Conservation (phyloP, 768 basidiomycete species). For the Amanita exitialis region DNA sequence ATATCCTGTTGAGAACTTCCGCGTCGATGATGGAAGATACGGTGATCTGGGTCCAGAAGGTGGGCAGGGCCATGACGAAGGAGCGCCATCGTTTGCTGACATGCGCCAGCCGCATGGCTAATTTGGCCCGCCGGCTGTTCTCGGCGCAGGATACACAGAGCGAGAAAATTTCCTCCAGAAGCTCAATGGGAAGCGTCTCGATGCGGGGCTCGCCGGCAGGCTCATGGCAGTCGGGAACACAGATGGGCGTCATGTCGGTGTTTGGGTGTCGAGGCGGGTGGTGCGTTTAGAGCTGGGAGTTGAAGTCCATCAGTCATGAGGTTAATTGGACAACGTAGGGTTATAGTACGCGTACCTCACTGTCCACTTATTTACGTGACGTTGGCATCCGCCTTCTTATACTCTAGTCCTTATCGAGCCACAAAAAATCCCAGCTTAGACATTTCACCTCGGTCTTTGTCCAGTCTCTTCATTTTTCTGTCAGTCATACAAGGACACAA, state of each 20-base stretch:
- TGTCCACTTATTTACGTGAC: too few relatives aligned
- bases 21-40: conserved; percentile 2
- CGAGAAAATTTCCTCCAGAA: conserved; percentile 1
- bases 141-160: not conserved
- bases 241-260: not conserved
- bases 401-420: too few relatives aligned
- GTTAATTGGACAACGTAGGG: not conserved
- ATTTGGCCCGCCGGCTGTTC: not conserved
- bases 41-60: conserved; percentile 3
- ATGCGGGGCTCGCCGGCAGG: not conserved
- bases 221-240: not conserved
- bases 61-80: conserved; percentile 1
- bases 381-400: too few relatives aligned
- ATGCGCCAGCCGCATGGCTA: conserved; percentile 5
- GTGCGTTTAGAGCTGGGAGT: too few relatives aligned
- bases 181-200: not conserved
- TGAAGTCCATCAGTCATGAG: not conserved
- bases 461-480: too few relatives aligned
- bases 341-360: too few relatives aligned
- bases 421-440: too few relatives aligned
- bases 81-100: conserved; percentile 2
- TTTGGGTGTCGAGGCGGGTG: not conserved
- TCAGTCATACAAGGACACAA: too few relatives aligned
- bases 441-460: too few relatives aligned
- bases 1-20: not conserved